Evolutionary conservation across 768 basidiomycete genomes (phyloP), one percentile per base, ranked within the genome.

Genomic region (Boletus sp.): DNA sequence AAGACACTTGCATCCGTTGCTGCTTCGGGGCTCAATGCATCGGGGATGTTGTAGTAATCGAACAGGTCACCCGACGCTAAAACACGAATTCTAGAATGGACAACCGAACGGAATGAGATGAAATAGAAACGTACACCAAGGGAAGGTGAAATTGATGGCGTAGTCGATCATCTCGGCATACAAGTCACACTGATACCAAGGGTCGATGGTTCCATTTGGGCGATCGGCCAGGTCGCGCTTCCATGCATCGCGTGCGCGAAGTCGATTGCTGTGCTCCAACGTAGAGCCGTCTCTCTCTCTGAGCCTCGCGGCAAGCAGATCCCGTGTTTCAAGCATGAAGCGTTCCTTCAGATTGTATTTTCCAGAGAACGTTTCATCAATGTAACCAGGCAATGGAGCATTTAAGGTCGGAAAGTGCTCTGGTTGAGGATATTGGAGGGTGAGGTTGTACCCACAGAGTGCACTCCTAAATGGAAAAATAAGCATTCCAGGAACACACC

Each of bases 91-190:
- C 7, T 9, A 2, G 4, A 8, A 30, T 46, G 17, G n/a, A 33
- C 14, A 15, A 1, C 37, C 10, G 17, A 17, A 23, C n/a, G 5
- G 11, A 10, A 33, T 9, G 8, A n/a, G n/a, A n/a, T n/a, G n/a
- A n/a, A n/a, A n/a, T n/a, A n/a, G 13, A 10, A 15, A 55, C 77
- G 25, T 66, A 80, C 74, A 64, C 79, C 79, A 80, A 1, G 87
- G 88, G 63, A 76, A 82, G 0, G 86, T 86, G 64, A 78, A 88
- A 63, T 88, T 89, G 55, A 82, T 47, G 8, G 86, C 84, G 63
- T 88, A 88, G 64, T 88, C 86, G 29, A 85, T 59, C 69, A 84
- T 79, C 71, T 84, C 82, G 47, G 79, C 75, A 50, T 81, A 76
- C 6, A 88, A 61, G 47, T 81, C 73, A 64, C 88, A 89, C 5